Evolutionary conservation across 2,329 filamentous ascomycete genomes (phyloP).

Genomic region (Fusarium redolens): DNA sequence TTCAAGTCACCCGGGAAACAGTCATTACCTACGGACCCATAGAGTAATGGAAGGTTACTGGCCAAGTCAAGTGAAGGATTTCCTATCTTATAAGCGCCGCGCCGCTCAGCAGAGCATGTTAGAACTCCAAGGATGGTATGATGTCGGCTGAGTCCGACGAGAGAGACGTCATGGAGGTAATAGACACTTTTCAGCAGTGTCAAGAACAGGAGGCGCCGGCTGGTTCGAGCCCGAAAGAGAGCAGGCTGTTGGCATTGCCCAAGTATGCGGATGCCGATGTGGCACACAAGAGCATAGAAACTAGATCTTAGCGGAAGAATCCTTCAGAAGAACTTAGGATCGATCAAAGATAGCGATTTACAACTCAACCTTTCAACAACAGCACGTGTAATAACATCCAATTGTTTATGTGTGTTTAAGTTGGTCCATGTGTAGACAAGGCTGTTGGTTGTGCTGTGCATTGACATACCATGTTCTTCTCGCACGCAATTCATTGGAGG

Average conservation of each 20-base stretch:
- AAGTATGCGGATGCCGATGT: neutral
- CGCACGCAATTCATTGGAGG: neutral
- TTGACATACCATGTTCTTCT: fast-evolving
- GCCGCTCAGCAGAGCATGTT: conserved; percentile 25
- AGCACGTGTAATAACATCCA: neutral
- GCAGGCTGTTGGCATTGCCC: neutral
- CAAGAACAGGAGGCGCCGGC: neutral
- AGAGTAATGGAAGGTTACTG: neutral
- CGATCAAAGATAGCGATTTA: neutral
- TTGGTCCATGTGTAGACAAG: neutral
- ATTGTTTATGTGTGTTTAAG: neutral
- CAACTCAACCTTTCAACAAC: neutral
- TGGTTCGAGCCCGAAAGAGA: neutral
- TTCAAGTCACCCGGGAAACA: conserved; percentile 44
- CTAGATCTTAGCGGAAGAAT: neutral
- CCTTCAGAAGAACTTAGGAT: neutral
- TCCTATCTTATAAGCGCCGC: conserved; percentile 2
- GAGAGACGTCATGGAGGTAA: conserved; percentile 1
- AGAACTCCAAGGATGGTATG: neutral
- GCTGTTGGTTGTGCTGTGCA: neutral
- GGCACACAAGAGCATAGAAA: neutral
- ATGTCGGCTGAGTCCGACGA: neutral
- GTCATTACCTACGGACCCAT: conserved; percentile 37
- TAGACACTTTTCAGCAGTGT: neutral
- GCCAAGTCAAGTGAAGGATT: neutral